These are phyloP conservation scores for Neonectria hederae DNA, from an alignment of 2,329 filamentous ascomycete genomes.

Conservation along the genomic window DNA sequence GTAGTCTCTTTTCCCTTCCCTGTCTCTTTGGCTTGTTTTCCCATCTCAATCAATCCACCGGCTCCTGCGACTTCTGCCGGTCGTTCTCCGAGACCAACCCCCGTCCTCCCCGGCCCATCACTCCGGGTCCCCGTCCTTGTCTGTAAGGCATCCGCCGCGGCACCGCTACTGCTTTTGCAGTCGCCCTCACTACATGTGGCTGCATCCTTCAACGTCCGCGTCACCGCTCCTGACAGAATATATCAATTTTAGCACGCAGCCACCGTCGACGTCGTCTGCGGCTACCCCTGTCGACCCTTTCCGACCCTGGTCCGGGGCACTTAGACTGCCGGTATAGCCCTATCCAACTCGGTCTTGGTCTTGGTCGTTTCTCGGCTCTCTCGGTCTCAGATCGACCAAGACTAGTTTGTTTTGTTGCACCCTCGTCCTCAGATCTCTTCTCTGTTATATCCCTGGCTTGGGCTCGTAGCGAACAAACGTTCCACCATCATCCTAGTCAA, in stretches of 20 bases:
- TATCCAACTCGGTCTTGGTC: conserved; percentile 2
- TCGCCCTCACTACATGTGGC: neutral
- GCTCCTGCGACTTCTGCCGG: neutral
- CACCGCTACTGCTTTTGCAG: too few relatives aligned
- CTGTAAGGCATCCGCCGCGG: neutral
- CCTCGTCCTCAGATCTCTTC: conserved; percentile 13
- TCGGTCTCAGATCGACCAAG: neutral
- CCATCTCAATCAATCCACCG: neutral
- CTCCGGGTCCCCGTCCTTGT: neutral
- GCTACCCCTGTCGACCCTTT: conserved; percentile 4
- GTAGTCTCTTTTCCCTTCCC: neutral
- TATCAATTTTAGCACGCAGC: neutral
- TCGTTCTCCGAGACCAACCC: neutral
- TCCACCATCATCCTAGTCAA: neutral
- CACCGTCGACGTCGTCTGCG: neutral
- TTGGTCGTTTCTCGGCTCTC: conserved; percentile 4
- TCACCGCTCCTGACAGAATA: neutral
- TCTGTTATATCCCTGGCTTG: neutral
- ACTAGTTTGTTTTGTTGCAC: neutral
- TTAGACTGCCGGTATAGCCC: conserved; percentile 8
- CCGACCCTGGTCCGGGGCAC: neutral
- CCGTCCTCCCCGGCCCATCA: neutral
- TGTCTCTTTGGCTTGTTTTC: neutral
- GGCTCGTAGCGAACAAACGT: conserved; percentile 6
- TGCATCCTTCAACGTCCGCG: neutral